Percentiles rank a stretch among this genome's conserved stretches.
phyloP scores from a whole-genome alignment of 75 land plant species.

The Chamaecyparis obtusa region DNA sequence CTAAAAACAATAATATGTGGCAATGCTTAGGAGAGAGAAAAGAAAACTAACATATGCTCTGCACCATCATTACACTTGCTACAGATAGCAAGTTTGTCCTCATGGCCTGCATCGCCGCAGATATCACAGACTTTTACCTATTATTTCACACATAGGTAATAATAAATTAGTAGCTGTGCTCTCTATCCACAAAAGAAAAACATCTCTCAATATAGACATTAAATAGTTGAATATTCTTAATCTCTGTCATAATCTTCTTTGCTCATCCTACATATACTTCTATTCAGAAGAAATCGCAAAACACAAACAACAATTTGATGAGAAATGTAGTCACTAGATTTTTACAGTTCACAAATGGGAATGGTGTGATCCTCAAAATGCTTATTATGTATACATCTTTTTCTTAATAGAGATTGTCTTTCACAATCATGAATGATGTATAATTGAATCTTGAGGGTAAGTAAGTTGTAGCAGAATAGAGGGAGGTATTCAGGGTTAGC shows the following conservation, averaged over 20 bases:
- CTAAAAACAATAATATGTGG: neutral
- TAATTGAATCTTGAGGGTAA: too few relatives aligned
- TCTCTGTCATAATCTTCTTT: neutral
- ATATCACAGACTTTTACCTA: slow-evolving; percentile 96
- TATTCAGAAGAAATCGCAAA: neutral
- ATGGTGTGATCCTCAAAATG: neutral
- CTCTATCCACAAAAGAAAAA: neutral
- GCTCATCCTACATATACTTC: neutral
- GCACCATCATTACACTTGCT: slow-evolving; percentile 86
- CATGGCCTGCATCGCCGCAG: slow-evolving; percentile 88
- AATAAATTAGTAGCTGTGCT: neutral
- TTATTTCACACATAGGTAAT: slow-evolving; percentile 16
- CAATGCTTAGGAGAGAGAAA: neutral
- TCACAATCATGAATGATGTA: neutral
- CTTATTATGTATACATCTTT: neutral
- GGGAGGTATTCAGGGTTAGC: too few relatives aligned
- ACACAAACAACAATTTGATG: neutral
- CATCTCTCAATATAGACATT: neutral
- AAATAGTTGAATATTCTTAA: neutral
- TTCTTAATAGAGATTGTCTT: neutral
- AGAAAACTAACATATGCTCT: slow-evolving; percentile 70
- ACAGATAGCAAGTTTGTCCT: slow-evolving; percentile 76
- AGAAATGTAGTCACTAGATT: neutral
- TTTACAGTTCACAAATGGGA: neutral
- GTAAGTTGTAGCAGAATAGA: too few relatives aligned